Conservation (phyloP, 176 grass and related monocot genomes). For the Oryza glaberrima region DNA sequence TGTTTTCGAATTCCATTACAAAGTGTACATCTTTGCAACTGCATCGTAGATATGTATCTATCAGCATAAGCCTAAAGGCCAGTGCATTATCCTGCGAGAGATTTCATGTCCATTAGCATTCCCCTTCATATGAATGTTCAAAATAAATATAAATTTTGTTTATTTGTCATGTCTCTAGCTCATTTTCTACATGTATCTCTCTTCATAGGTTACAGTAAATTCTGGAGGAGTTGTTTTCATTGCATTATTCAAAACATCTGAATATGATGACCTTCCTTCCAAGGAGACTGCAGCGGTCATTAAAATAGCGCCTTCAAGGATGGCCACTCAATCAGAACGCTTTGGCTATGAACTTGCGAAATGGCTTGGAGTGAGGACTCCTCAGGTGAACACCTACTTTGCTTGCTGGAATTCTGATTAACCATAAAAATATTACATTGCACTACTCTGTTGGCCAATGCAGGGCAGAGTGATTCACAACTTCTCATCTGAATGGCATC, state of each 20-base stretch:
- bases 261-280: slow-evolving; percentile 39
- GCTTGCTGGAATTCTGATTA: slow-evolving; percentile 18
- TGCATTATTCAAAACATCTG: slow-evolving; percentile 64
- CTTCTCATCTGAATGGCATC: slow-evolving; percentile 81
- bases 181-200: slow-evolving; percentile 7
- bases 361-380: slow-evolving; percentile 87
- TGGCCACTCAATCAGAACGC: slow-evolving; percentile 96
- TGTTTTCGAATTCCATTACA: neutral
- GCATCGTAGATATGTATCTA: neutral
- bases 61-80: neutral
- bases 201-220: slow-evolving; percentile 89
- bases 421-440: slow-evolving; percentile 19
- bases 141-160: neutral
- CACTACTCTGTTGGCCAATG: slow-evolving; percentile 37
- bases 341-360: slow-evolving; percentile 93
- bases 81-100: neutral
- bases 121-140: neutral
- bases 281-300: slow-evolving; percentile 86
- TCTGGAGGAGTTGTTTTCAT: slow-evolving; percentile 93
- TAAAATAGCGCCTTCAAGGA: slow-evolving; percentile 93
- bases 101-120: neutral
- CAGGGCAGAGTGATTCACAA: slow-evolving; percentile 89
- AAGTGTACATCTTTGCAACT: neutral
- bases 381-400: slow-evolving; percentile 66
- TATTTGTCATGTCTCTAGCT: neutral